phyloP scores from a whole-genome alignment of 2,329 filamentous ascomycete genomes.

The Epichloe bromicola region DNA sequence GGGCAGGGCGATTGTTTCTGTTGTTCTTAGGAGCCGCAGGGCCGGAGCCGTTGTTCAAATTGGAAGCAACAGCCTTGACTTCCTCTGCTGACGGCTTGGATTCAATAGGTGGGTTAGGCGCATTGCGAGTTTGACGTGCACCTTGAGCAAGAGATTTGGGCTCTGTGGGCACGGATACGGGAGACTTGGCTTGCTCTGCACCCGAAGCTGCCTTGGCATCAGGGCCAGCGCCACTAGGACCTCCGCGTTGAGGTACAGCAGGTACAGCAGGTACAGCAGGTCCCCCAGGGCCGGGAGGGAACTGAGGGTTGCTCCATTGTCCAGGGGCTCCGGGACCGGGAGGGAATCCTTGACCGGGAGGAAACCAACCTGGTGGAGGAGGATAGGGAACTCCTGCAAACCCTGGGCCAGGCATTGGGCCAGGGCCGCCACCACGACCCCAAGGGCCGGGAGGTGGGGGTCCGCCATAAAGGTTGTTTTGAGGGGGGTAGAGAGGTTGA shows the following conservation, averaged over 20 bases:
- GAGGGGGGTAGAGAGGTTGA: constrained; percentile 28
- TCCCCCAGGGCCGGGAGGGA: constrained; percentile 38
- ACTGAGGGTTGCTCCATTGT: constrained; percentile 44
- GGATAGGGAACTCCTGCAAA: constrained; percentile 70
- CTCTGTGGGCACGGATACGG: constrained; percentile 35
- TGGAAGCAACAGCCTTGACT: constrained; percentile 32
- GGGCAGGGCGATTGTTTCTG: constrained; percentile 40
- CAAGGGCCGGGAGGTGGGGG: constrained; percentile 40
- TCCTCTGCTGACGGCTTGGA: constrained; percentile 48
- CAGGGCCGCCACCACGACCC: constrained; percentile 38
- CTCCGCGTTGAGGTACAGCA: constrained; percentile 39
- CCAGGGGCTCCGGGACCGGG: constrained; percentile 32
- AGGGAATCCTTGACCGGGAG: constrained; percentile 62
- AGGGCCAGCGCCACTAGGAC: constrained; percentile 27
- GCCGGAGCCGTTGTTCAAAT: constrained; percentile 23
- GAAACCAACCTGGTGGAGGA: constrained; percentile 66
- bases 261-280: constrained; percentile 24
- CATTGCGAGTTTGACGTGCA: constrained; percentile 32
- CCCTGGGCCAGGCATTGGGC: constrained; percentile 32
- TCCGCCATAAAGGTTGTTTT: constrained; percentile 34
- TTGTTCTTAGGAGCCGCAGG: constrained; percentile 21
- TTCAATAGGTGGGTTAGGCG: constrained; percentile 52
- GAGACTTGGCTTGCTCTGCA: constrained; percentile 34
- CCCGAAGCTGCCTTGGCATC: constrained; percentile 35
- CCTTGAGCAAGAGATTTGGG: constrained; percentile 38